A percentile compares a stretch with the other conserved stretches of the same genome.
These are phyloP conservation scores for Gautieria morchelliformis DNA, from an alignment of 768 basidiomycete genomes.

Conservation along the genomic window DNA sequence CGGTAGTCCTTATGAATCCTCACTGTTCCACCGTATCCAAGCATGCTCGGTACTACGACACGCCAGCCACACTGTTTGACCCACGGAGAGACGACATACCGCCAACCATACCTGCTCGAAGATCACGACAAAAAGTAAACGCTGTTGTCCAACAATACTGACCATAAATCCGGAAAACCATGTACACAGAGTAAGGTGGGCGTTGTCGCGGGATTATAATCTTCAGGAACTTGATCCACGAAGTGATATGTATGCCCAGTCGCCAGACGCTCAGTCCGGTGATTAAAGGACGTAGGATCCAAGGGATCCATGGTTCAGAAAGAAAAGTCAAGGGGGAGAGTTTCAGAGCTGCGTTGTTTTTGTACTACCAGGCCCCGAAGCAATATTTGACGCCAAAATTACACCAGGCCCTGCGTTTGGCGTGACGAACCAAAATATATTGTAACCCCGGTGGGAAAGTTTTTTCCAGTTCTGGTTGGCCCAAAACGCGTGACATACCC, in stretches of 20 bases:
- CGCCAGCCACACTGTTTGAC: slow-evolving; percentile 44
- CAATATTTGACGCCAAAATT: no score
- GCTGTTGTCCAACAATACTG: not conserved
- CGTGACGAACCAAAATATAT: no score
- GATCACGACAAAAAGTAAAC: not conserved
- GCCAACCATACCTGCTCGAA: slow-evolving; percentile 59
- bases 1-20: not conserved
- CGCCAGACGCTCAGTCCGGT: slow-evolving; percentile 38
- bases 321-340: not conserved
- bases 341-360: no score
- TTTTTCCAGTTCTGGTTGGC: no score
- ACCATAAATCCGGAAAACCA: slow-evolving; percentile 67
- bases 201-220: slow-evolving; percentile 30
- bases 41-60: slow-evolving; percentile 41
- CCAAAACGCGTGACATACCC: no score
- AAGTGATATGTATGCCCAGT: slow-evolving; percentile 64
- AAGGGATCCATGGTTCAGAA: slow-evolving; percentile 22
- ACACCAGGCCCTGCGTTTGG: no score
- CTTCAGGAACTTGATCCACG: slow-evolving; percentile 52
- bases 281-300: slow-evolving; percentile 37
- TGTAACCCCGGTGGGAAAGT: no score
- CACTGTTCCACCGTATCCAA: slow-evolving; percentile 52
- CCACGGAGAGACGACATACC: slow-evolving; percentile 67
- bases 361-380: no score
- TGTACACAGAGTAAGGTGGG: slow-evolving; percentile 64